These are phyloP conservation scores for Quercus cerris DNA, from an alignment of 306 rosid genomes.

Conservation along the genomic window DNA sequence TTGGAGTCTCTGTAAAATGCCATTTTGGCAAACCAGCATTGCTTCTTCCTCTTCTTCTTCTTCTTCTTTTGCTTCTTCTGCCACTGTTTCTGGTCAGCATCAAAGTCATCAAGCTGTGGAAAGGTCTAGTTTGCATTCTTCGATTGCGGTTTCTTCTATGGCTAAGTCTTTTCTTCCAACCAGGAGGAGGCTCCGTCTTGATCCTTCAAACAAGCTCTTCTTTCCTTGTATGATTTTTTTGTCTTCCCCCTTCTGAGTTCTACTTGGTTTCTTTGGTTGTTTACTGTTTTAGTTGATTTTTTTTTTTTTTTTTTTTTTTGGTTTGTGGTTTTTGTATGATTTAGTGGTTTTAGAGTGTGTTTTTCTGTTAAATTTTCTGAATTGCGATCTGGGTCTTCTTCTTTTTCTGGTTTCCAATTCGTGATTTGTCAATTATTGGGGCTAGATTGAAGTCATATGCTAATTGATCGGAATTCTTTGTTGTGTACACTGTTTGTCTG, in stretches of 20 bases:
- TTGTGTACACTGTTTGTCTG: not conserved
- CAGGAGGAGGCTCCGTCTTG: constrained; percentile 84
- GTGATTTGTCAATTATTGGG: not conserved
- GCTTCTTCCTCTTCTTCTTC: constrained; percentile 46
- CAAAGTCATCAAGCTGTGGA: constrained; percentile 56
- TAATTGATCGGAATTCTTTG: constrained; percentile 4
- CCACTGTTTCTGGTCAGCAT: constrained; percentile 30
- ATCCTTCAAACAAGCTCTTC: constrained; percentile 89
- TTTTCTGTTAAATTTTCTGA: not conserved
- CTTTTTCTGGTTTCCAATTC: not conserved
- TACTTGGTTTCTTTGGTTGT: not conserved
- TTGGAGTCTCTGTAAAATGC: constrained; percentile 69
- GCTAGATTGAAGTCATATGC: not conserved
- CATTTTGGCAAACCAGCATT: constrained; percentile 75
- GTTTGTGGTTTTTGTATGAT: constrained; percentile 4
- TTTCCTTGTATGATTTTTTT: constrained; percentile 68
- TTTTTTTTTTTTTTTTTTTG: not conserved
- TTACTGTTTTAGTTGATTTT: not conserved
- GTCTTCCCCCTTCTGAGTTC: constrained; percentile 1
- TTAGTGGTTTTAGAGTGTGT: constrained; percentile 9
- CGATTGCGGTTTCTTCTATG: constrained; percentile 60
- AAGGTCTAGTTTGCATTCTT: constrained; percentile 43
- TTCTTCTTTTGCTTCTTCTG: not conserved
- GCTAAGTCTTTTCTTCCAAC: constrained; percentile 84
- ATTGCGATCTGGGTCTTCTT: constrained; percentile 1